Evolutionary conservation across 2,329 filamentous ascomycete species (phyloP).

Genomic region (Macroventuria anomochaeta): DNA sequence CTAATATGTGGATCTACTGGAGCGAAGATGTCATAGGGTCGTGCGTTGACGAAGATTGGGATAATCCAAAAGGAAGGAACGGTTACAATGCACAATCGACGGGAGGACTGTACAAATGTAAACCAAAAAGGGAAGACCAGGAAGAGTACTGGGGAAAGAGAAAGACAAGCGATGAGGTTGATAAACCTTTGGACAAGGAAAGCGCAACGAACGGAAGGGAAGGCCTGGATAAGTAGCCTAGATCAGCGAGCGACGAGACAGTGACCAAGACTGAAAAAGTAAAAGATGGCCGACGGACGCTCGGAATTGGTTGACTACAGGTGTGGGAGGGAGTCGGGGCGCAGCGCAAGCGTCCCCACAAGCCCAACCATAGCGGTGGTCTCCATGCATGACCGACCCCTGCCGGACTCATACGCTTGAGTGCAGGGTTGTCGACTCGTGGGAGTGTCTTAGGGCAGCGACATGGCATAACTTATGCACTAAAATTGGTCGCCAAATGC

Average conservation of each 20-base stretch:
- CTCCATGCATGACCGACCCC: conserved; percentile 42
- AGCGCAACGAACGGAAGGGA: conserved; percentile 46
- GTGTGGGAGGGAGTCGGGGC: conserved; percentile 43
- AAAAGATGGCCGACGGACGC: conserved; percentile 51
- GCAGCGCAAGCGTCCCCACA: conserved; percentile 48
- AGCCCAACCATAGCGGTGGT: conserved; percentile 43
- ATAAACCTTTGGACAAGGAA: conserved; percentile 51
- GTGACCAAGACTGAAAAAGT: conserved; percentile 49
- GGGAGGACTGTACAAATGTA: conserved; percentile 42
- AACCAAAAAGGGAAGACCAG: conserved; percentile 48
- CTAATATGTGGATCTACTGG: conserved; percentile 44
- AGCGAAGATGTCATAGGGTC: conserved; percentile 41
- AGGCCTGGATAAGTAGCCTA: conserved; percentile 50
- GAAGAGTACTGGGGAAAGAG: conserved; percentile 44
- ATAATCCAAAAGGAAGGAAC: conserved; percentile 48
- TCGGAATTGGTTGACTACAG: conserved; percentile 47
- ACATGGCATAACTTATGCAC: conserved; percentile 49
- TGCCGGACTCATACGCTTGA: conserved; percentile 44
- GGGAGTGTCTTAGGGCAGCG: conserved; percentile 44
- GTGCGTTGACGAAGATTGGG: conserved; percentile 34
- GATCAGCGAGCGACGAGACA: conserved; percentile 50
- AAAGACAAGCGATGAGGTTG: conserved; percentile 52
- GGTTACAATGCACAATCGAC: conserved; percentile 44
- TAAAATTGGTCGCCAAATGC: conserved; percentile 42
- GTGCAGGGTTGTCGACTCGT: conserved; percentile 45